Conservation (phyloP, 306 rosid species). For the Malus orientalis region DNA sequence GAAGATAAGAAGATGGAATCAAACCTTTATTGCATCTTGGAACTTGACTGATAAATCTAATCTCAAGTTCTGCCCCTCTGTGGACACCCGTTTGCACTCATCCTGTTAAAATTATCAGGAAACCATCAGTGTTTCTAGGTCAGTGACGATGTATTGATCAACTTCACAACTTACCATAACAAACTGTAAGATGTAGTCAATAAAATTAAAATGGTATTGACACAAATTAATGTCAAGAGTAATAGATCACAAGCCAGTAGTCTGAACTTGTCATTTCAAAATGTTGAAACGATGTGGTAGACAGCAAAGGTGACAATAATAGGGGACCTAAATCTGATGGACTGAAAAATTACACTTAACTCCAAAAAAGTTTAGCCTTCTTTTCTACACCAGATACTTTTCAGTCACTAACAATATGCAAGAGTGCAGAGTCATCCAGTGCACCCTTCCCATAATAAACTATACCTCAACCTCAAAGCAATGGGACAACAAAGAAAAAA, state of each 20-base stretch:
- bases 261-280: background rate
- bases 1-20: background rate
- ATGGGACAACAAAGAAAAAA: background rate
- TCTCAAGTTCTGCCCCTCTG: constrained; percentile 91
- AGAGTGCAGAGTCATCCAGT: background rate
- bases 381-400: background rate
- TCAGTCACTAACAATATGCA: background rate
- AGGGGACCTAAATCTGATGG: background rate
- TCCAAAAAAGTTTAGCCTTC: background rate
- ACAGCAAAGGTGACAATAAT: background rate
- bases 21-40: constrained; percentile 95
- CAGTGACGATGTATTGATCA: background rate
- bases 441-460: background rate
- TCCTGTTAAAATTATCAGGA: constrained; percentile 47
- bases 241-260: background rate
- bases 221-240: background rate
- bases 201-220: background rate
- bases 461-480: background rate
- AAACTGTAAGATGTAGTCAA: background rate
- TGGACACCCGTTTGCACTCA: constrained; percentile 87
- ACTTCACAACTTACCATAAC: background rate
- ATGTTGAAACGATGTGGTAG: background rate
- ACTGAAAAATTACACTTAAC: background rate
- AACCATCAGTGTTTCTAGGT: constrained; percentile 2
- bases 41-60: constrained; percentile 76